Evolutionary conservation across 2,329 filamentous ascomycete species (phyloP), one percentile per base, ranked within the genome.

Genomic region (Ophiocordyceps camponoti-rufipedis): DNA sequence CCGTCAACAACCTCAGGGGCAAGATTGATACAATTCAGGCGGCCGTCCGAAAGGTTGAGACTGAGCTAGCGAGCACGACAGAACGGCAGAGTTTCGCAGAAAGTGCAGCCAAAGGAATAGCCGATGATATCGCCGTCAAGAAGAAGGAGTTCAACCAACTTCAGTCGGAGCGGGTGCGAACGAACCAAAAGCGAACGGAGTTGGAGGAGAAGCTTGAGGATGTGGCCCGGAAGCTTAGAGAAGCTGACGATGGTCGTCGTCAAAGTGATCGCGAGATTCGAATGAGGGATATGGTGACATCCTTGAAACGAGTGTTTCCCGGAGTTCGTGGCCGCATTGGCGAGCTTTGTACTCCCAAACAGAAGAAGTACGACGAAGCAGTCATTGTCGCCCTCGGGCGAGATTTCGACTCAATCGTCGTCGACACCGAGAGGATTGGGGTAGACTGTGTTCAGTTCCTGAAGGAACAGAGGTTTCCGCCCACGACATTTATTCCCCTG

Each of bases 281-380:
- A 48, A 78, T 82, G 56, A 86, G 85, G 55, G 88, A 94, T 57
- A 83, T 85, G 57, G 80, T 96, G 32, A 78, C 80, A 11, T 80
- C 85, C 31, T 70, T 98, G 55, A 94, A 94, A 62, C 82, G 87
- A 45, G 83, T 94, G 50, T 94, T 87, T 54, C 85, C 87, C 1
- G 89, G 89, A 42, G 89, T 98, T 41, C 85, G 85, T 52, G 91
- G 91, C 18, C 80, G 89, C 42, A 77, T 96, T 42, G 85, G 86
- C 50, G 86, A 94, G 52, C 74, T 98, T 40, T 95, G 91, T 66
- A 88, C 85, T 52, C 89, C 91, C 1, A 96, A 95, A 62, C 86
- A 95, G 65, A 95, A 94, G 65, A 96, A 95, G 61, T 98, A 81
- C 56, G 85, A 91, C 51, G 85, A 91, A 53, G 91, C 91, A 42